Base-by-base conservation (phyloP, 768 basidiomycete species). In the Phaffia tasmanica region DNA sequence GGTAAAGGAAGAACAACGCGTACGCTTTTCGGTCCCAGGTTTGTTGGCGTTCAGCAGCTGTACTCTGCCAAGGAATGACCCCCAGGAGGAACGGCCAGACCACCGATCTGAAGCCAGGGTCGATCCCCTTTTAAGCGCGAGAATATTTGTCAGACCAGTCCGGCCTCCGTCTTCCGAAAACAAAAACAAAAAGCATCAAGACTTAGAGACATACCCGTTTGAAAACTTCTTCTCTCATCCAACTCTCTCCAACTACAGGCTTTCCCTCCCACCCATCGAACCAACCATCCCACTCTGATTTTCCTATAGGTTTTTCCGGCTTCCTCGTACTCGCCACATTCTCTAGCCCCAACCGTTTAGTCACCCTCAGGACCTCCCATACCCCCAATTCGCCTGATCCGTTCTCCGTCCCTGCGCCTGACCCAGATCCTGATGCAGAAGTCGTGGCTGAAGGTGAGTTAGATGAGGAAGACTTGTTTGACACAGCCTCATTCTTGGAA, bases 31-130 rank as follows among this genome's bases (percentile, higher is more conserved):
- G 78, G 65, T 82, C 79, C 85, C 85, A 91, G 23, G 78, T 77
- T 32, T 73, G 74, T 64, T 80, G 80, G 57, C 90, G 80, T 72
- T 88, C 85, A 30, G 77, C 79, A 4, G 81, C 74, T 2, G 84
- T 85, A 0, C 80, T 80, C 68, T 86, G 81, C 94, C 94, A 98
- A 30, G 83, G 82, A 46, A 86, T 80, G 1, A 95, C 87, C 25
- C 86, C 88, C 8, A 98, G 80, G 32, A 98, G 74, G 74, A 89
- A 91, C 2, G 92, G 91, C 95, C 95, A 99, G 0, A 89, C 81
- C 64, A 83, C 83, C 74, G 83, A 83, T 72, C 95, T 78, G 46
- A 88, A 82, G 23, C 80, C 77, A 11, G 82, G 75, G 56, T 77
- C 78, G 57, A 89, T 77, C 0, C 90, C 89, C 75, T 75, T 42